phyloP scores from a whole-genome alignment of 2,329 filamentous ascomycete species.

The Pseudopyricularia javanii region DNA sequence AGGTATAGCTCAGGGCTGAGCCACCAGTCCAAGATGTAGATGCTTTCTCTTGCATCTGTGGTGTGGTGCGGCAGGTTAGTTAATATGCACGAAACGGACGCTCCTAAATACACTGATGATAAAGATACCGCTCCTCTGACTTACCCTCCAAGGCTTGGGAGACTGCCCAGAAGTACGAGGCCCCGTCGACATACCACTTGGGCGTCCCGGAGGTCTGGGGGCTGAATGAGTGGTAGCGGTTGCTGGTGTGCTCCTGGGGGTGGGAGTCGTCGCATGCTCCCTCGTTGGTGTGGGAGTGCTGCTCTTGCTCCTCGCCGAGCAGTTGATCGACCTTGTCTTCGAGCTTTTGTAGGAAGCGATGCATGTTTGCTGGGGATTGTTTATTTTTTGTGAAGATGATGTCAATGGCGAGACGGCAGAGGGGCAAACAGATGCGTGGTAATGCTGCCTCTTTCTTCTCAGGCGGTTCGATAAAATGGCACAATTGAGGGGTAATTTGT shows the following conservation, averaged over 20 bases:
- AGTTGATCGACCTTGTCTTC: constrained; percentile 27
- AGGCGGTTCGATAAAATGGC: neutral
- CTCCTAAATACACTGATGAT: too few species aligned
- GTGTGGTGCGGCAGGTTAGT: too few species aligned
- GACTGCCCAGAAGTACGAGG: constrained; percentile 92
- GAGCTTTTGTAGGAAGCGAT: constrained; percentile 29
- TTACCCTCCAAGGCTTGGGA: constrained; percentile 87
- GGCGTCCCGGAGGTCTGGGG: constrained; percentile 59
- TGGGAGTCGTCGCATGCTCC: constrained; percentile 28
- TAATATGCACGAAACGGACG: too few species aligned
- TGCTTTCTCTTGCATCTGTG: constrained; percentile 78
- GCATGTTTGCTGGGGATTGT: constrained; percentile 16
- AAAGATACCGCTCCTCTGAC: too few species aligned
- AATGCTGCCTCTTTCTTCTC: neutral
- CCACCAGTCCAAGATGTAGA: constrained; percentile 98
- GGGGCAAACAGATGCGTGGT: neutral
- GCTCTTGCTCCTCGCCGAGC: constrained; percentile 21
- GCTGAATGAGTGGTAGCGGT: constrained; percentile 59
- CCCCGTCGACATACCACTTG: constrained; percentile 96
- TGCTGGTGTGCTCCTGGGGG: constrained; percentile 26
- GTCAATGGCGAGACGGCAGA: neutral
- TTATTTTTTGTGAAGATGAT: neutral
- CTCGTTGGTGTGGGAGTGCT: constrained; percentile 30
- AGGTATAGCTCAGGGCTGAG: constrained; percentile 80
- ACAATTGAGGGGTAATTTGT: neutral